Percentiles rank a stretch among this genome's conserved stretches.
Evolutionary conservation across 768 basidiomycete species (phyloP).

Genomic region (Punctularia strigosozonata): DNA sequence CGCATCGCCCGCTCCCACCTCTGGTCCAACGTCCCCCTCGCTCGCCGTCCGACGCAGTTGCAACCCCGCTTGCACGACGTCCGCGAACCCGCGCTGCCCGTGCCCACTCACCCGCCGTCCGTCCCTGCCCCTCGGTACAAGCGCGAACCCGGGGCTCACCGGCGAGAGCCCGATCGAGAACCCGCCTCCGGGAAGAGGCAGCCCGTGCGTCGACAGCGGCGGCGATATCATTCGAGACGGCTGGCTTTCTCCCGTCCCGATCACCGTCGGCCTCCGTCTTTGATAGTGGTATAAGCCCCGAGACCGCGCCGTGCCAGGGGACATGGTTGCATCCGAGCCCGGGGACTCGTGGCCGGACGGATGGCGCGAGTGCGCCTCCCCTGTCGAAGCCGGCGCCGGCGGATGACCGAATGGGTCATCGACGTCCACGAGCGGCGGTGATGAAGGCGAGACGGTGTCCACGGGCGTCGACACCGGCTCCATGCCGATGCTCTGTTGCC

Average conservation of each 20-base stretch:
- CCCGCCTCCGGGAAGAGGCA: conserved; percentile 23
- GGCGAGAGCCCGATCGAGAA: conserved; percentile 71
- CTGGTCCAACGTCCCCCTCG: conserved; percentile 27
- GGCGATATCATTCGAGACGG: too few species aligned
- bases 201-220: conserved; percentile 2
- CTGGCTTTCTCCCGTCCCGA: too few species aligned
- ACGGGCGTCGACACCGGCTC: background rate
- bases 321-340: background rate
- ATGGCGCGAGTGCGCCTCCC: background rate
- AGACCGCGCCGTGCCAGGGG: background rate
- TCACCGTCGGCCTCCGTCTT: background rate
- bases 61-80: conserved; percentile 10
- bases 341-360: background rate
- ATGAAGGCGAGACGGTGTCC: background rate
- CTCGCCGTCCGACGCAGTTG: conserved; percentile 38
- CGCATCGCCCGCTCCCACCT: conserved; percentile 5
- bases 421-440: too few species aligned
- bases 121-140: conserved; percentile 43
- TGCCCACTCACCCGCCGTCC: conserved; percentile 30
- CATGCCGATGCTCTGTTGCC: conserved; percentile 14
- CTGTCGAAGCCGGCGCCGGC: background rate
- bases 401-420: too few species aligned
- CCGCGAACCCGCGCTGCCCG: conserved; percentile 6
- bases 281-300: too few species aligned
- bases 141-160: conserved; percentile 66